phyloP scores from a whole-genome alignment of 1,284 basidiomycete species.

The Wallemia mellicola region DNA sequence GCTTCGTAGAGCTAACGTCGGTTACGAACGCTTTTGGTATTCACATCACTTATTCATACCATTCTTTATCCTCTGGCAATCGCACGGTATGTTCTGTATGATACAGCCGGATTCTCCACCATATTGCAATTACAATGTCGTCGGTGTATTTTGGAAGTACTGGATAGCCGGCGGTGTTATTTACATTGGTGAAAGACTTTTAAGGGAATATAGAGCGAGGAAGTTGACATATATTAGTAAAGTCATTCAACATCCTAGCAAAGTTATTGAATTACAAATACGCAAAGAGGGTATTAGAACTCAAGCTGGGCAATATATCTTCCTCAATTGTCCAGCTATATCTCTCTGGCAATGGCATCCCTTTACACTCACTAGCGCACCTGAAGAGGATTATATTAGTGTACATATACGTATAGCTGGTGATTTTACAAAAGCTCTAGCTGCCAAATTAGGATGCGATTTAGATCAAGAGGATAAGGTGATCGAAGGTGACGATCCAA shows the following conservation, averaged over 20 bases:
- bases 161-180: constrained; percentile 62
- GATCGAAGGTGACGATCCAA: constrained; percentile 20
- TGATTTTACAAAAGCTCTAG: constrained; percentile 49
- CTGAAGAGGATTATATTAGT: constrained; percentile 67
- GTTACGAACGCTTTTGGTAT: constrained; percentile 50
- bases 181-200: constrained; percentile 52
- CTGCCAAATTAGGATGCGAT: constrained; percentile 52
- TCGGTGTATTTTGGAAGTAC: constrained; percentile 79
- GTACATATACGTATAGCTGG: constrained; percentile 46
- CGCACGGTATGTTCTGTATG: constrained; percentile 85
- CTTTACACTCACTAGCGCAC: constrained; percentile 64
- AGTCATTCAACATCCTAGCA: constrained; percentile 69
- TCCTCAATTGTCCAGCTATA: constrained; percentile 52
- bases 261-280: constrained; percentile 69
- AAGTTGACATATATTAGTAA: constrained; percentile 69
- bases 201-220: constrained; percentile 57
- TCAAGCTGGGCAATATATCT: constrained; percentile 58
- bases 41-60: constrained; percentile 33
- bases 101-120: constrained; percentile 61
- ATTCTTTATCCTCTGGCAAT: constrained; percentile 69
- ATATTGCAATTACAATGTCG: constrained; percentile 47
- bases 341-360: constrained; percentile 86
- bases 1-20: constrained; percentile 23
- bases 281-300: constrained; percentile 61
- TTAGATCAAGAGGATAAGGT: constrained; percentile 22